Evolutionary conservation across 495 filamentous ascomycete genomes (phyloP), one percentile per base, ranked within the genome.

Genomic region (Filosporella fistucella): DNA sequence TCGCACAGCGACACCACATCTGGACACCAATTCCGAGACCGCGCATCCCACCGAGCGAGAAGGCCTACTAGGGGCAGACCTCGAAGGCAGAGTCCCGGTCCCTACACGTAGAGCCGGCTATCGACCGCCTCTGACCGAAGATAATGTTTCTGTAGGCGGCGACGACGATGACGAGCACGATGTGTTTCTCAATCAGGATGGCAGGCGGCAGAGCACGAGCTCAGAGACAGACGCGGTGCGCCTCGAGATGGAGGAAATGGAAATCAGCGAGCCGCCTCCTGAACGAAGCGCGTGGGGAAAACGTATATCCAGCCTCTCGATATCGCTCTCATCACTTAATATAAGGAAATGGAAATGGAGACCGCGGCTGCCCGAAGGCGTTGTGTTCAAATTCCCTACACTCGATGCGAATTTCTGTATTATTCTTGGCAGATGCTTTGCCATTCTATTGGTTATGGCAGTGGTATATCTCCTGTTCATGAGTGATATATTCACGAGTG

Each of bases 211-310:
- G 66, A 76, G 34, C 38, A 63, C 63, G 32, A 61, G 58, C 39
- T 66, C 71, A 51, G 68, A 73, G 39, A 64, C 63, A 40, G 86
- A 85, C 28, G 74, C 72, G 43, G 69, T 95, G 40, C 80, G 85
- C 49, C 74, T 81, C 55, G 87, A 90, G 67, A 84, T 97, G 66
- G 80, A 89, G 54, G 85, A 96, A 73, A 80, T 98, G 78, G 91
- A 95, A 58, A 78, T 95, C 6, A 71, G 89, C 52, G 91, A 96
- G 57, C 81, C 82, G 36, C 64, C 70, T 14, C 11, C 58, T 24
- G 23, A 2, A 20, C 24, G 41, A 11, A 67, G 64, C 1, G 51
- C 66, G 17, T 75, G 71, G 72, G 70, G 67, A 43, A 73, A 74
- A 64, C 59, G 76, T 49, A 74, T 79, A 49, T 66, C 65, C 22